These are phyloP conservation scores for Corynascus novoguineensis DNA, from an alignment of 495 filamentous ascomycete genomes.

Conservation along the genomic window DNA sequence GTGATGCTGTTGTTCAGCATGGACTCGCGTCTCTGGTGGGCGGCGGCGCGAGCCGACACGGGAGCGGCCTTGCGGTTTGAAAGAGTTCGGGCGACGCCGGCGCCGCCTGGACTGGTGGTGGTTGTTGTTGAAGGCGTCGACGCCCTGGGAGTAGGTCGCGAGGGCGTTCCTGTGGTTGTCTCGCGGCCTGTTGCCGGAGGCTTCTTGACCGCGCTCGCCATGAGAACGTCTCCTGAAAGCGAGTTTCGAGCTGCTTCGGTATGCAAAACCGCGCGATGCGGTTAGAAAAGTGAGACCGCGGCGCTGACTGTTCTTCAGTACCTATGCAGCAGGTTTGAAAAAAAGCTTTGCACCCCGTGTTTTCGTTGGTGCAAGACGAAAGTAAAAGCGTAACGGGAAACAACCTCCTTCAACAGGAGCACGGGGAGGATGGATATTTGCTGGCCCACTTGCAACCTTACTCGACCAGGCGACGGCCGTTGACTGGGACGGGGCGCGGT, in stretches of 20 bases:
- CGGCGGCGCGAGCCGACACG: slow-evolving; percentile 63
- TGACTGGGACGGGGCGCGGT: slow-evolving; percentile 4
- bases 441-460: slow-evolving; percentile 14
- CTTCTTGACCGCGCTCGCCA: slow-evolving; percentile 43
- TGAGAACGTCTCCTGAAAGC: slow-evolving; percentile 3
- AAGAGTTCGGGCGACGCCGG: slow-evolving; percentile 41
- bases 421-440: slow-evolving; percentile 11
- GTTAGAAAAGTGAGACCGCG: neutral
- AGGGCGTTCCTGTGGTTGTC: slow-evolving; percentile 30
- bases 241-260: slow-evolving; percentile 1
- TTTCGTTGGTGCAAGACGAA: neutral
- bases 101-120: slow-evolving; percentile 21
- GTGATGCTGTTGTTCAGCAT: slow-evolving; percentile 53
- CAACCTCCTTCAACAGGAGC: slow-evolving; percentile 2
- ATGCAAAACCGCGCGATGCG: neutral
- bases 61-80: slow-evolving; percentile 53
- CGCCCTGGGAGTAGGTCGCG: slow-evolving; percentile 30
- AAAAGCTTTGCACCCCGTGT: neutral
- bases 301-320: neutral
- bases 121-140: slow-evolving; percentile 38
- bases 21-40: slow-evolving; percentile 55
- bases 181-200: slow-evolving; percentile 37
- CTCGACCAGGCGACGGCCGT: slow-evolving; percentile 1
- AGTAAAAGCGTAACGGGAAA: neutral
- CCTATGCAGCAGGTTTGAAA: neutral